Evolutionary conservation across 2,329 filamentous ascomycete genomes (phyloP), one percentile per base, ranked within the genome.

Genomic region (Drechslera avenae): DNA sequence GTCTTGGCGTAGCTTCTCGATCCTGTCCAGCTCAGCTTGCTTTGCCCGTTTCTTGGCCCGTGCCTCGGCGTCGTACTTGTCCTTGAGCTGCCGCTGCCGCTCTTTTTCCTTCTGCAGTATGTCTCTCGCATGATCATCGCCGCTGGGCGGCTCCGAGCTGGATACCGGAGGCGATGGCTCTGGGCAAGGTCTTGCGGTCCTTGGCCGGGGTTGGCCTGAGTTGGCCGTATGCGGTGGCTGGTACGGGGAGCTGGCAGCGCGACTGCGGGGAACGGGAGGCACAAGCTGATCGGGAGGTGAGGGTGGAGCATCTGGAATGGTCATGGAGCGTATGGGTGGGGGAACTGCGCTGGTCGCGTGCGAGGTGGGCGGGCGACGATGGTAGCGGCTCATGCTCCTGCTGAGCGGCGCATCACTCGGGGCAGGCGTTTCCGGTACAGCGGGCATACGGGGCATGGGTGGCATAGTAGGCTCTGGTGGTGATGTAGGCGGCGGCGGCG

Each of bases 331-430:
- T 14, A 52, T 54, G 21, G 66, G 56, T n/a, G 66, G 56, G 28
- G 60, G 48, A 31, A 61, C 60, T 16, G 64, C 50, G 36, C 59
- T 56, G 53, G 63, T 58, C 56, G 60, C 57, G 52, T 68, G 58
- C 44, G 69, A 61, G 4, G 60, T 58, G 10, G 58, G 50, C 16
- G 70, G 68, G 2, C 72, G 65, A 43, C 72, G 68, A 52, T 73
- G 73, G 54, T 76, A 76, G 57, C 73, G 70, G 56, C 72, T 75
- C 70, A 72, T 75, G 61, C 72, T 75, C 49, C 68, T 67, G 54
- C 67, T 71, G 19, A 73, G 46, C 8, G 63, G 39, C 33, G 53
- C 59, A 23, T 63, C 63, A 32, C 47, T 60, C 17, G 51, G 56
- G 13, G 57, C 42, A 37, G 63, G 56, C 47, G 56, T 57, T 19